phyloP scores from a whole-genome alignment of 257 asterid species.

The Solanum habrochaites region DNA sequence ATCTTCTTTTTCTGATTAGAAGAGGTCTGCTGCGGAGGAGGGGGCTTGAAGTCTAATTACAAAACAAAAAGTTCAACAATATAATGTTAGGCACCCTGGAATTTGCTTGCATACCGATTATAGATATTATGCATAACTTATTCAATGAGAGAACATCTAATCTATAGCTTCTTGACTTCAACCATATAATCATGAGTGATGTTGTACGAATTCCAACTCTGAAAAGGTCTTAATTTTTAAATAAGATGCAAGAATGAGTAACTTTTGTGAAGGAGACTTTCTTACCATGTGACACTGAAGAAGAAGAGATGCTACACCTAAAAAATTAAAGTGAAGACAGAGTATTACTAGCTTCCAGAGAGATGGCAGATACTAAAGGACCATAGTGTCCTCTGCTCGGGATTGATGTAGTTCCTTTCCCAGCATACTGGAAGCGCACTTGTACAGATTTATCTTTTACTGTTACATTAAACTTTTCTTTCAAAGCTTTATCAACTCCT shows the following conservation, averaged over 20 bases:
- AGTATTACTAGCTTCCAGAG: slow-evolving; percentile 36
- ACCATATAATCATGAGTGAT: not conserved
- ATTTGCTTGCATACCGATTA: not conserved
- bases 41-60: slow-evolving; percentile 36
- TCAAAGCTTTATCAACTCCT: slow-evolving; percentile 26
- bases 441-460: slow-evolving; percentile 28
- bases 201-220: not conserved
- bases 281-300: not conserved
- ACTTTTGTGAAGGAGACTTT: not conserved
- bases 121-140: not conserved
- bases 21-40: not conserved
- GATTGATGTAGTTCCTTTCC: slow-evolving; percentile 42
- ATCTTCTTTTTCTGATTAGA: slow-evolving; percentile 23
- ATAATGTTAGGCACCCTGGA: not conserved
- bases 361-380: slow-evolving; percentile 52
- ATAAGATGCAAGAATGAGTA: not conserved
- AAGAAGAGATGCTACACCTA: not conserved
- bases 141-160: not conserved
- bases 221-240: not conserved
- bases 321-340: not conserved
- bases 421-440: slow-evolving; percentile 33
- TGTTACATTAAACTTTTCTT: slow-evolving; percentile 4
- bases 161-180: not conserved
- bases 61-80: not conserved
- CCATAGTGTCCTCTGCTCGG: slow-evolving; percentile 43